Percentiles rank a stretch among this genome's conserved stretches.
Evolutionary conservation across 192 early-diverging fungal species (phyloP).

Genomic region (Coemansia sp.): DNA sequence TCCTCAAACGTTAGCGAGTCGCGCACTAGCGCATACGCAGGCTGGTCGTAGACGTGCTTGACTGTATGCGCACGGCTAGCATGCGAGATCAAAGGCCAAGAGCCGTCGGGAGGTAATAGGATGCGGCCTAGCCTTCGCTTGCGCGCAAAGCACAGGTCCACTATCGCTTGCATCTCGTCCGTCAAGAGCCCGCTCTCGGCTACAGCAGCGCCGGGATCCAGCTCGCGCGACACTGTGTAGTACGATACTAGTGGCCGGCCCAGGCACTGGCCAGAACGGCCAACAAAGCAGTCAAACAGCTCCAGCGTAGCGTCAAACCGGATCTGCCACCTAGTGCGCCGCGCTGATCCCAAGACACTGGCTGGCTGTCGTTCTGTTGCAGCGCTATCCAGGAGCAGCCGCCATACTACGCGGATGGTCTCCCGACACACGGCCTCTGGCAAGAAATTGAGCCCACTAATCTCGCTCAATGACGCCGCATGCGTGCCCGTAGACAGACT

Average conservation of each 20-base stretch:
- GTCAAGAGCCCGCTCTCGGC: constrained; percentile 48
- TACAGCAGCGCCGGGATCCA: constrained; percentile 46
- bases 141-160: constrained; percentile 49
- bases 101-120: constrained; percentile 60
- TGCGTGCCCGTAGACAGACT: constrained; percentile 42
- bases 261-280: constrained; percentile 35
- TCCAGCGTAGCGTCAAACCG: constrained; percentile 52
- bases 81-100: constrained; percentile 77
- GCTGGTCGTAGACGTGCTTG: constrained; percentile 41
- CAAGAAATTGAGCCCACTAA: constrained; percentile 37
- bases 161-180: constrained; percentile 46
- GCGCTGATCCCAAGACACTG: constrained; percentile 40
- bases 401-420: constrained; percentile 45
- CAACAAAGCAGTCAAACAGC: constrained; percentile 50
- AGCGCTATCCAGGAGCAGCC: constrained; percentile 45
- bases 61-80: constrained; percentile 47
- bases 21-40: constrained; percentile 59
- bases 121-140: constrained; percentile 51
- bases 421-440: constrained; percentile 50
- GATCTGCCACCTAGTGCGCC: constrained; percentile 54
- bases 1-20: constrained; percentile 62
- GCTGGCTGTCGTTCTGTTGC: constrained; percentile 27
- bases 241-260: constrained; percentile 48
- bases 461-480: constrained; percentile 45
- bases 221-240: constrained; percentile 43